Evolutionary conservation across 495 filamentous ascomycete species (phyloP), one percentile per base, ranked within the genome.

Genomic region (Opeltia flavorubescens): DNA sequence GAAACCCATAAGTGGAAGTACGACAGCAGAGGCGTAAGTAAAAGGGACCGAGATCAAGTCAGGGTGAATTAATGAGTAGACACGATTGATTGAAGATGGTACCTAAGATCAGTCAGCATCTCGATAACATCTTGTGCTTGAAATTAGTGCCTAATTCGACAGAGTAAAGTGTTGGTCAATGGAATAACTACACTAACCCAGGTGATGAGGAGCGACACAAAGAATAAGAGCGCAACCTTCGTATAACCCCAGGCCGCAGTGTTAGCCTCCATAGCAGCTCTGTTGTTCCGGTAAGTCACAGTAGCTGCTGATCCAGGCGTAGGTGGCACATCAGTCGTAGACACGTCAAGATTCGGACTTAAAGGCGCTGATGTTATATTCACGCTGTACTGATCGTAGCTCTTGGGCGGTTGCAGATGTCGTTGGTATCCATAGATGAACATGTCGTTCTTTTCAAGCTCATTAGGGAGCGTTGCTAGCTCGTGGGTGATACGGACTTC

Each of bases 1-100:
- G 56, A 89, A 89, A 1, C 87, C 87, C 58, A 93, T 87, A 0
- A 89, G 69, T 1, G 86, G 85, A 15, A 93, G 69, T 0, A 93
- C 85, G 30, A 86, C 70, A 2, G 80, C 79, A 13, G 80, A 77
- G 30, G 78, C 71, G 44, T 80, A 81, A 51, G 83, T 77, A 21
- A 91, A 71, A 21, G 66, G 63, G 30, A 81, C 71, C 20, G 66
- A 68, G 2, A 72, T 62, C 0, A 69, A 35, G n/a, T 75, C 66
- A 0, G 67, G 64, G 54, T 80, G 62, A 11, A 80, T 65, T 5
- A 89, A 57, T 7, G 72, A 74, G 60, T 84, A 88, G 15, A 87
- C 72, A 25, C 86, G 72, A 59, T 91, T 91, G 47, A 80, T 71
- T 15, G 81, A 85, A 1, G 84, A 89, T 1, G 86, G 86, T 3